Evolutionary conservation across 495 filamentous ascomycete species (phyloP).

Genomic region (Ramalina intermedia): DNA sequence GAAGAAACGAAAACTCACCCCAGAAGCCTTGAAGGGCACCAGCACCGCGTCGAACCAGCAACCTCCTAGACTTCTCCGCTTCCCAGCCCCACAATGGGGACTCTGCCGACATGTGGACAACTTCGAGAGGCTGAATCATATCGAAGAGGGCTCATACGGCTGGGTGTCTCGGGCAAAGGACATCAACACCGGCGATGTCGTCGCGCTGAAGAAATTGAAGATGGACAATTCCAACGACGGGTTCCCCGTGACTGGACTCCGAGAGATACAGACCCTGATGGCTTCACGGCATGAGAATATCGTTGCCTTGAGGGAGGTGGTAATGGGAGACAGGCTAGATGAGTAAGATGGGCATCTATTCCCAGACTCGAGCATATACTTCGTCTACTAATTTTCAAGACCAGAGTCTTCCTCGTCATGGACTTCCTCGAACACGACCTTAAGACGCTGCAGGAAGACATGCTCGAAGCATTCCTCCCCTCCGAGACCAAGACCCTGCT

Average conservation of each 20-base stretch:
- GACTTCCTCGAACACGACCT: constrained; percentile 98
- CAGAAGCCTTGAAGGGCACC: constrained; percentile 19
- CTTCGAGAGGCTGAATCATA: constrained; percentile 87
- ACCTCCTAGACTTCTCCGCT: constrained; percentile 45
- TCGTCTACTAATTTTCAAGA: constrained; percentile 12
- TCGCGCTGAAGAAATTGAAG: constrained; percentile 91
- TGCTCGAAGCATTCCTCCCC: constrained; percentile 84
- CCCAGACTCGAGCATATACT: no score
- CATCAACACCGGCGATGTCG: constrained; percentile 64
- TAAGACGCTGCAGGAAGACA: constrained; percentile 82
- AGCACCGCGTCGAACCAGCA: constrained; percentile 13
- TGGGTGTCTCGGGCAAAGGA: constrained; percentile 82
- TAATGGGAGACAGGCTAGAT: constrained; percentile 65
- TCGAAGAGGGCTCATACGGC: constrained; percentile 93
- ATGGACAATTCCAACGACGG: constrained; percentile 73
- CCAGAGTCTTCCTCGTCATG: constrained; percentile 87
- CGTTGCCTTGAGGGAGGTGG: constrained; percentile 69
- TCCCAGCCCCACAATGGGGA: constrained; percentile 53
- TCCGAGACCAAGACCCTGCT: constrained; percentile 90
- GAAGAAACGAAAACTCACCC: constrained; percentile 34
- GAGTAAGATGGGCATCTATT: constrained; percentile 38
- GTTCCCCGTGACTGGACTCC: constrained; percentile 79
- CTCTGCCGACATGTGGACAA: constrained; percentile 72
- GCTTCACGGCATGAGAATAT: constrained; percentile 58
- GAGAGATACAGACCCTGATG: constrained; percentile 69